Conservation (phyloP, 2,329 filamentous ascomycete species). For the Bipolaris oryzae region DNA sequence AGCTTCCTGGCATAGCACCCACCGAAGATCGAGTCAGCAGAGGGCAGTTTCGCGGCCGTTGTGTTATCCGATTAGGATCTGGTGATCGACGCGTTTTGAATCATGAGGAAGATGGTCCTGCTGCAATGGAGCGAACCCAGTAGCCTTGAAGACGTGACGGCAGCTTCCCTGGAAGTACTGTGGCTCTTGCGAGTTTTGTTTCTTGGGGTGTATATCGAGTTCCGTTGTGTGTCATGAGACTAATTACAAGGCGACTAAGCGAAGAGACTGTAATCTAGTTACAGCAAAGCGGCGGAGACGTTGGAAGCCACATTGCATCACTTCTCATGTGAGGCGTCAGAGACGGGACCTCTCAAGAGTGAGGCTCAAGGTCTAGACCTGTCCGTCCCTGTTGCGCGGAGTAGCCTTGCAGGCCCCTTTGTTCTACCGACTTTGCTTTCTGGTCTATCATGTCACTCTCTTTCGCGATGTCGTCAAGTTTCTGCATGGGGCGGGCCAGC, state of each 20-base stretch:
- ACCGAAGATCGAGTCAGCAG: constrained; percentile 23
- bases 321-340: constrained; percentile 19
- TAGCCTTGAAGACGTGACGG: constrained; percentile 3
- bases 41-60: constrained; percentile 25
- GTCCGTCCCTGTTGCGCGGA: constrained; percentile 35
- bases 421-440: constrained; percentile 17
- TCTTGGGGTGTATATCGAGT: constrained; percentile 9
- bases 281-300: constrained; percentile 14
- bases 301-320: constrained; percentile 7
- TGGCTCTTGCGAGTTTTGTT: constrained; percentile 16
- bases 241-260: constrained; percentile 7
- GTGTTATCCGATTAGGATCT: constrained; percentile 37
- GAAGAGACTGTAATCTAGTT: constrained; percentile 18
- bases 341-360: constrained; percentile 49
- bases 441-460: constrained; percentile 16
- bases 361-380: constrained; percentile 52
- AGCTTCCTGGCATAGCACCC: constrained; percentile 26
- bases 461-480: constrained; percentile 27
- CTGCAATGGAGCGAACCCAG: constrained; percentile 11
- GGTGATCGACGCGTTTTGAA: constrained; percentile 14
- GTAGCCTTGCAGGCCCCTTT: constrained; percentile 14
- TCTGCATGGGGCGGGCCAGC: constrained; percentile 21
- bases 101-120: constrained; percentile 24
- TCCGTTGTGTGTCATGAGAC: constrained; percentile 24
- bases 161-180: constrained; percentile 25